Evolutionary conservation across 169 alveolate species (phyloP).

Genomic region (Theileria annulata): DNA sequence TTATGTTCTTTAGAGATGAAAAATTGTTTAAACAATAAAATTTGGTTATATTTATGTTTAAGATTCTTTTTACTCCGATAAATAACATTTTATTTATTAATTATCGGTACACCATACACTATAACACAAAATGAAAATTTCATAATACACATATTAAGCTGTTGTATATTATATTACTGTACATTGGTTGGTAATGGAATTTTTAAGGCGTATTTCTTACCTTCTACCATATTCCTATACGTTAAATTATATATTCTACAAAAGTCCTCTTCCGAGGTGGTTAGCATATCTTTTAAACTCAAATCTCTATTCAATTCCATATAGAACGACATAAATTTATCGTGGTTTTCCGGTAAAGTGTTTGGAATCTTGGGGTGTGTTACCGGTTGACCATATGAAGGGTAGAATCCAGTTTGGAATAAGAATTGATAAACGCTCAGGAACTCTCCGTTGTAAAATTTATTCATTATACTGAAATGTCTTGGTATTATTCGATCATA

Average conservation of each 20-base stretch:
- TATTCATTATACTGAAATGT: slow-evolving; percentile 73
- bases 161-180: slow-evolving; percentile 7
- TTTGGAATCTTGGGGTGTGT: slow-evolving; percentile 57
- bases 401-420: slow-evolving; percentile 59
- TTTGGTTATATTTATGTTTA: not conserved
- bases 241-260: slow-evolving; percentile 23
- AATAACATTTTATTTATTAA: not conserved
- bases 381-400: slow-evolving; percentile 53
- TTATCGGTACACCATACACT: not conserved
- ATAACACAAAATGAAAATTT: not conserved
- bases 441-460: slow-evolving; percentile 63
- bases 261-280: slow-evolving; percentile 32
- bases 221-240: slow-evolving; percentile 55
- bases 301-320: slow-evolving; percentile 9
- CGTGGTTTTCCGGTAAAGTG: slow-evolving; percentile 51
- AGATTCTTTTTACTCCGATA: not conserved
- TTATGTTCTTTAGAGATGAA: slow-evolving; percentile 22
- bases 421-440: slow-evolving; percentile 57
- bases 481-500: slow-evolving; percentile 77
- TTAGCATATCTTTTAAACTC: slow-evolving; percentile 17
- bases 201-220: slow-evolving; percentile 45
- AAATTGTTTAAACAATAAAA: slow-evolving; percentile 11
- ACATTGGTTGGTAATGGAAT: slow-evolving; percentile 57
- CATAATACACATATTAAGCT: not conserved
- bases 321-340: slow-evolving; percentile 25